A percentile compares a stretch with the other conserved stretches of the same genome.
Conservation (phyloP, 140 eudicot genomes). For the Flaveria floridana region DNA sequence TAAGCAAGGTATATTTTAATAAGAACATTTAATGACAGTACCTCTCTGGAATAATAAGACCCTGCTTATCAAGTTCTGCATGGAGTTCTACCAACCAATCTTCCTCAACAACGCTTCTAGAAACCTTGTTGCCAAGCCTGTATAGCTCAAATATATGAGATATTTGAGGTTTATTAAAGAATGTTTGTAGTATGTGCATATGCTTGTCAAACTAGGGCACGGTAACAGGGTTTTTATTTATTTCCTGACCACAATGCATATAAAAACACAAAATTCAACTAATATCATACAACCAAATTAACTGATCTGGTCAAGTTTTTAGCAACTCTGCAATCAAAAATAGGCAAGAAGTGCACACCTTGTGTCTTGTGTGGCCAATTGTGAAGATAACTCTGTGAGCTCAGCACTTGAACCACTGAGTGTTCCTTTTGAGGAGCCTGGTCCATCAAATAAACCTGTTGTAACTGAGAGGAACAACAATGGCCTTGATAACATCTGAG, state of each 20-base stretch:
- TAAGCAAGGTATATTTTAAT: background rate
- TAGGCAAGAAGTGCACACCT: constrained; percentile 43
- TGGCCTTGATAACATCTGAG: constrained; percentile 63
- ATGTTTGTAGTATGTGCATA: background rate
- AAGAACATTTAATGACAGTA: constrained; percentile 22
- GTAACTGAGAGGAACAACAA: constrained; percentile 64
- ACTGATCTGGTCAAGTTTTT: background rate
- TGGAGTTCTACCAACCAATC: constrained; percentile 53
- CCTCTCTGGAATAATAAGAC: constrained; percentile 68
- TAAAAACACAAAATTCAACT: constrained; percentile 2
- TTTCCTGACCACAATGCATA: constrained; percentile 6
- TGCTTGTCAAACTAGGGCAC: background rate
- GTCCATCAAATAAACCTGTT: constrained; percentile 48
- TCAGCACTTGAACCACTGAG: constrained; percentile 42
- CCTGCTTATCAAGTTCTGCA: constrained; percentile 59
- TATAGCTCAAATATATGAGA: constrained; percentile 13
- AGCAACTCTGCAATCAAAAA: background rate
- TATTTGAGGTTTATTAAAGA: background rate
- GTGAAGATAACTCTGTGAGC: constrained; percentile 37
- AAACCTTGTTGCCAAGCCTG: constrained; percentile 38
- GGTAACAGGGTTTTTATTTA: background rate
- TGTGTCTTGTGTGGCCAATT: constrained; percentile 26
- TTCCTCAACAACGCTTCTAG: constrained; percentile 30
- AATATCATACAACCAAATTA: constrained; percentile 15
- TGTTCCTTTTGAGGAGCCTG: constrained; percentile 35